Conservation (phyloP, 2,329 filamentous ascomycete species). For the Daldinia sp. region DNA sequence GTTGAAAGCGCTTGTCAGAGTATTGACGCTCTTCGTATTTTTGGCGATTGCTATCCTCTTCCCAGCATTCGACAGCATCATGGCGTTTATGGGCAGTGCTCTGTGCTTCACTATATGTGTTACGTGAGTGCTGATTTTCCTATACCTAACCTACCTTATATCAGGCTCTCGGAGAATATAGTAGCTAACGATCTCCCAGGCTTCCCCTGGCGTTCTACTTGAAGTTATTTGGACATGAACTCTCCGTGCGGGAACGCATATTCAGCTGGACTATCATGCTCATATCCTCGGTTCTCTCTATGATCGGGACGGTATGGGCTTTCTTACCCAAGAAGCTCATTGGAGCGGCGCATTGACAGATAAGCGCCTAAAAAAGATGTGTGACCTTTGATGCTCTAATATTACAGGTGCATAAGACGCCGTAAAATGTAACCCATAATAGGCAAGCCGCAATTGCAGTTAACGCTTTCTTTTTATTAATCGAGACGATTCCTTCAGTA, state of each 20-base stretch:
- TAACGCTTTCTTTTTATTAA: background rate
- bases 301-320: slow-evolving; percentile 85
- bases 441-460: background rate
- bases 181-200: slow-evolving; percentile 42
- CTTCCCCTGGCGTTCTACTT: slow-evolving; percentile 88
- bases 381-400: background rate
- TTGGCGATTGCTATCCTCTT: slow-evolving; percentile 74
- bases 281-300: slow-evolving; percentile 73
- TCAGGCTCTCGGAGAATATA: background rate
- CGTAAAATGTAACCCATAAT: background rate
- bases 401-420: background rate
- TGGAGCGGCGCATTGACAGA: slow-evolving; percentile 53
- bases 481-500: background rate
- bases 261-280: slow-evolving; percentile 75
- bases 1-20: slow-evolving; percentile 67
- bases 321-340: slow-evolving; percentile 83
- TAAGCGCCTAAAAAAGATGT: background rate
- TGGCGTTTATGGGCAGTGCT: slow-evolving; percentile 88
- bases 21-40: slow-evolving; percentile 74
- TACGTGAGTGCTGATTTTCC: slow-evolving; percentile 58
- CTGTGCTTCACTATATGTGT: slow-evolving; percentile 95
- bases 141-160: background rate
- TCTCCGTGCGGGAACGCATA: slow-evolving; percentile 68
- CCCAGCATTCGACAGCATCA: slow-evolving; percentile 87
- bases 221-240: slow-evolving; percentile 82